Evolutionary conservation across 257 asterid species (phyloP), one percentile per base, ranked within the genome.

Genomic region (Galeopsis tetrahit): DNA sequence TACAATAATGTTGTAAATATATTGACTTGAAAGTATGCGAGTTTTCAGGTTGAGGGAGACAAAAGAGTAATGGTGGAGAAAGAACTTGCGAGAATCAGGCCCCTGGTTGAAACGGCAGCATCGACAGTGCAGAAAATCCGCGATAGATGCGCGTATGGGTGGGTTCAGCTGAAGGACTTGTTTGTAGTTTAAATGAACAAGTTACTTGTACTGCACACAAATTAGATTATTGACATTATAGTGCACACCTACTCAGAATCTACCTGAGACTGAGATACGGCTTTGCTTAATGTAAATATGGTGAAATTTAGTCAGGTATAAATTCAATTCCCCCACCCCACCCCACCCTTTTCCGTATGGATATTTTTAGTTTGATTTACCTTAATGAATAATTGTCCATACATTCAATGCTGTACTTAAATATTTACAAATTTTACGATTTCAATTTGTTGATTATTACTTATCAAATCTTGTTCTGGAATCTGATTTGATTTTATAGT

Each of bases 61-160:
- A 83, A 78, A 77, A 85, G 76, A 74, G 65, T 81, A 63, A 72
- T 78, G 53, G 85, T 88, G 61, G 94, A 88, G 76, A 90, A 79
- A 71, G 98, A 95, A 75, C 73, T 95, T 8, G 83, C 58, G 9
- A 86, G 80, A 73, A 78, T 95, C 66, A 87, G 85, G 69, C 87
- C 98, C 68, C 32, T 80, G 71, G 96, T 87, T 33, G 89, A 88
- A 75, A 40, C 66, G 74, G 99, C 98, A 65, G 84, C 96, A 1
- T 81, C 96, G 9, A 85, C 75, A 5, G 87, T 85, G 44, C 88
- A 84, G 76, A 88, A 85, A 69, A 80, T 90, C 71, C 92, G 95
- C 0, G 91, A 92, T 36, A 81, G 93, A 28, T 89, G 98, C 35
- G 91, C 97, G 15, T 92, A 86, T 63, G 97, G 96, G 3, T 88